Conservation (phyloP, 108 stramenopile genomes). For the Cyclotella atomus region DNA sequence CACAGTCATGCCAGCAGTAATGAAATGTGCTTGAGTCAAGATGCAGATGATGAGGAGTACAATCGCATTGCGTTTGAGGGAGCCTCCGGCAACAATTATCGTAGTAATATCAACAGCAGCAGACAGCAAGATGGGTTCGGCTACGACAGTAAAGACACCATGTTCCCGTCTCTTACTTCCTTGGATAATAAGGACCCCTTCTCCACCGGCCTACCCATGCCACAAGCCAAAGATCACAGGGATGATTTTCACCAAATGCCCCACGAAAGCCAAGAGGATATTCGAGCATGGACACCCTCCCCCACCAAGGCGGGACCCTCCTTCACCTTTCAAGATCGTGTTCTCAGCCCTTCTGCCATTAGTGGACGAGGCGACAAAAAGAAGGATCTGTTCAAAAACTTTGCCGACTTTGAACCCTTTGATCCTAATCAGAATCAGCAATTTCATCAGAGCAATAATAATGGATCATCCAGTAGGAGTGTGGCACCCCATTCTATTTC, state of each 20-base stretch:
- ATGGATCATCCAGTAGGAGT: constrained; percentile 24
- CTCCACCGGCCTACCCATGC: neutral
- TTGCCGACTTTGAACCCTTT: constrained; percentile 61
- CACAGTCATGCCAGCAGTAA: neutral
- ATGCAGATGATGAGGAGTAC: constrained; percentile 83
- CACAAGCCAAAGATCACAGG: constrained; percentile 19
- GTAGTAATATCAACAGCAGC: constrained; percentile 22
- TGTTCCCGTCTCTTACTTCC: constrained; percentile 65
- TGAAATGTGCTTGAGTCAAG: constrained; percentile 59
- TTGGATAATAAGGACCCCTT: constrained; percentile 56
- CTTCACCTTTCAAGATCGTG: constrained; percentile 30
- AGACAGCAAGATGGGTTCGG: constrained; percentile 38
- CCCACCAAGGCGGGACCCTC: constrained; percentile 42
- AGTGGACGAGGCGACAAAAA: neutral
- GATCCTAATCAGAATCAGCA: constrained; percentile 12
- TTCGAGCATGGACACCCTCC: constrained; percentile 62
- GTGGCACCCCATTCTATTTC: constrained; percentile 16
- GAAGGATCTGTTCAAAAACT: constrained; percentile 39
- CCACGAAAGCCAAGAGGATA: constrained; percentile 56
- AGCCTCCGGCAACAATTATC: too few relatives aligned
- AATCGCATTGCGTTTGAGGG: constrained; percentile 51
- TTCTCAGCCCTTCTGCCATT: constrained; percentile 19
- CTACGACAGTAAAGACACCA: constrained; percentile 52
- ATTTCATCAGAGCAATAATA: neutral
- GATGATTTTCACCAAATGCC: constrained; percentile 31